Conservation (phyloP, 371 early-diverging fungal species). For the Syncephalis plumigaleata region DNA sequence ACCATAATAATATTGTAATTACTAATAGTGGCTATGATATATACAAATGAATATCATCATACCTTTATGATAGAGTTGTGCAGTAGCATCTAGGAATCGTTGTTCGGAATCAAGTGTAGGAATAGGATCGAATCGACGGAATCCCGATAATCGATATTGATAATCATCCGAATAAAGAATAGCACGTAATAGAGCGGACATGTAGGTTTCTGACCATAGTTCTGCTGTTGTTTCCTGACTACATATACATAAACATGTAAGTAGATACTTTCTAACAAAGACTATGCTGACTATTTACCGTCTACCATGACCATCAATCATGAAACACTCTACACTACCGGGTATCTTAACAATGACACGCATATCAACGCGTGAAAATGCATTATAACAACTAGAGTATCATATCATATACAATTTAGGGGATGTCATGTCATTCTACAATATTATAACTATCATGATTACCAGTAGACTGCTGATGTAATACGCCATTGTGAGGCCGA, state of each 20-base stretch:
- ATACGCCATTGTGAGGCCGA: conserved; percentile 39
- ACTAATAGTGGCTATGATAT: neutral
- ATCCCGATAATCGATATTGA: conserved; percentile 66
- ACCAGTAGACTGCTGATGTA: conserved; percentile 55
- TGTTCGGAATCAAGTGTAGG: conserved; percentile 49
- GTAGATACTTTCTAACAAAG: neutral
- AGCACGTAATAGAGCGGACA: conserved; percentile 75
- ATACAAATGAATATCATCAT: neutral
- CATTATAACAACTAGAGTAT: conserved; percentile 71
- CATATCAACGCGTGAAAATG: conserved; percentile 88
- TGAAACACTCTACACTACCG: conserved; percentile 82
- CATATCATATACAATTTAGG: neutral
- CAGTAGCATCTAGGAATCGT: conserved; percentile 67
- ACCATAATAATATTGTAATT: neutral
- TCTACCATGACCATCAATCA: conserved; percentile 12
- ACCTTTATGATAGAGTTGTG: conserved; percentile 68
- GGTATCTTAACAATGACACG: conserved; percentile 95
- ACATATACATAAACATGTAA: too few species aligned
- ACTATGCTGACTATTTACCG: conserved; percentile 38
- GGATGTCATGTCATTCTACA: too few species aligned
- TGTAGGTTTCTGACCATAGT: conserved; percentile 80
- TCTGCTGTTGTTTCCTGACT: conserved; percentile 54
- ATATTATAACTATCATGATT: conserved; percentile 3
- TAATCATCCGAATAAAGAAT: conserved; percentile 78
- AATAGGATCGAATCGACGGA: conserved; percentile 74